Base-by-base conservation (phyloP, 768 basidiomycete species). In the Rhodotorula taiwanensis region DNA sequence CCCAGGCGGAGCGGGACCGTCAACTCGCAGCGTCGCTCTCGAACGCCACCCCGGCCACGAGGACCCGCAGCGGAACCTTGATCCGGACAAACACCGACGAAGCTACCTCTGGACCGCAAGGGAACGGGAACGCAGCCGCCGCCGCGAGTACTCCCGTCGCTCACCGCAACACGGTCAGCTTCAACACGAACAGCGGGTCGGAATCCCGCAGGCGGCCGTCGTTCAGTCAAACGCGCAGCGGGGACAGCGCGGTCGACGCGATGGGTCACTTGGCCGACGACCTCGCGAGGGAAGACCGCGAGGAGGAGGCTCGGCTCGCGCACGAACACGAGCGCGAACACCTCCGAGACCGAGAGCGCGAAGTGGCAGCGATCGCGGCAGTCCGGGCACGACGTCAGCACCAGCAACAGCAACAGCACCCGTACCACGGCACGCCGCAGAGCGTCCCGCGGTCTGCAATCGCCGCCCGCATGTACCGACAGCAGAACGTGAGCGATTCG, bases 401-500 rank as follows among this genome's bases (percentile, higher is more conserved):
- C 10, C 36, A 39, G 10, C 16, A 9, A 16, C 36, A 39, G 9
- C 36, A 39, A 10, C 10, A 9, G 36, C 36, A 39, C 36, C 36
- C 36, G 36, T 39, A 39, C 36, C 36, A 39, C 36, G 36, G 36
- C 44, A 53, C 31, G 34, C 36, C 60, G 36, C 16, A 11, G 42
- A 13, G 18, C 60, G 41, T 39, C 36, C 44, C 50, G 52, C 55
- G 60, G 21, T 65, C 63, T 18, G 53, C 67, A 1, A 63, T 63
- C 16, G 67, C 67, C 10, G 67, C 69, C 14, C 51, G 64, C 42
- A 58, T 72, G 44, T 72, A 72, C 60, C 60, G 69, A 4, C 71
- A 72, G 45, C 67, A 71, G 47, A 73, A 72, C 49, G 27, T 73
- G 51, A 67, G 64, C 55, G 70, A 72, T 50, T 72, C 72, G 59